Conservation (phyloP, 2,329 filamentous ascomycete genomes). For the Nigrospora oryzae region DNA sequence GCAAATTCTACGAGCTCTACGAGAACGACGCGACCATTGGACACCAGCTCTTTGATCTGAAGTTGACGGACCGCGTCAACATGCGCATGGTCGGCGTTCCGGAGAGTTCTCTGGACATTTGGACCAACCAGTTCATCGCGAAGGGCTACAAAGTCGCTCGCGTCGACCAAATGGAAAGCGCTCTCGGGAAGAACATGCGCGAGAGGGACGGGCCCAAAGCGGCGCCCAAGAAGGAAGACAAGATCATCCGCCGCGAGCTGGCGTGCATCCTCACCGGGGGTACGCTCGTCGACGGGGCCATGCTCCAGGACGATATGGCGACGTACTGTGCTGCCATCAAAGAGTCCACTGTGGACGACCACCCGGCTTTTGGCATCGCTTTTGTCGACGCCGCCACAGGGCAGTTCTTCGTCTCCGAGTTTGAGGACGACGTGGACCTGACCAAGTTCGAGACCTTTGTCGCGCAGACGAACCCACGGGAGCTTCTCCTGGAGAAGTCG, state of each 20-base stretch:
- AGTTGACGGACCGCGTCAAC: constrained; percentile 95
- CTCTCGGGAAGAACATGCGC: constrained; percentile 96
- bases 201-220: constrained; percentile 64
- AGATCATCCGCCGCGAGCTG: constrained; percentile 86
- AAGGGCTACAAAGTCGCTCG: constrained; percentile 96
- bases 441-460: constrained; percentile 97
- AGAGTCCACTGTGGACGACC: constrained; percentile 62
- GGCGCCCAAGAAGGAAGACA: constrained; percentile 62
- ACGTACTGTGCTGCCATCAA: constrained; percentile 96
- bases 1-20: constrained; percentile 97
- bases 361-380: constrained; percentile 80
- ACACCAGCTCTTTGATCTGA: constrained; percentile 93
- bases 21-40: constrained; percentile 96
- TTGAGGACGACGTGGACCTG: constrained; percentile 83
- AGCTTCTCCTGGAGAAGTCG: constrained; percentile 83
- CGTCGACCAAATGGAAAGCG: constrained; percentile 95
- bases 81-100: constrained; percentile 99
- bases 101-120: constrained; percentile 89
- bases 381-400: constrained; percentile 96
- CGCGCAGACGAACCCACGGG: constrained; percentile 81
- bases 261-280: constrained; percentile 86
- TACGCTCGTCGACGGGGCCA: constrained; percentile 88
- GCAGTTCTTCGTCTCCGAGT: constrained; percentile 88
- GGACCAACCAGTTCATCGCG: constrained; percentile 97
- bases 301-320: constrained; percentile 97